A percentile compares a stretch with the other conserved stretches of the same genome.
phyloP scores from a whole-genome alignment of 441 rosid genomes.

The Mallotus repandus region DNA sequence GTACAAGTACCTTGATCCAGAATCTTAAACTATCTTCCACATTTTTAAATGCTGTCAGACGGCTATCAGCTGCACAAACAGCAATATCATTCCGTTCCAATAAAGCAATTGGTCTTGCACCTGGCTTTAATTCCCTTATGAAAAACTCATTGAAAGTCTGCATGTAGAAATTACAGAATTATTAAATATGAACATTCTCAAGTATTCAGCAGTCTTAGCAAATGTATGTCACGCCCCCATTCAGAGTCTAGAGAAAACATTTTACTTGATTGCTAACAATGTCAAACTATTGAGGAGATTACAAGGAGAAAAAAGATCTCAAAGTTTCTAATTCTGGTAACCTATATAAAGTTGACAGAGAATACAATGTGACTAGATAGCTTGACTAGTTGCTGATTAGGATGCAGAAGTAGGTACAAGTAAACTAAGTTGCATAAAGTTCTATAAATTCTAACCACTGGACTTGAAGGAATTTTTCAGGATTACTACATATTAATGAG shows the following conservation, averaged over 20 bases:
- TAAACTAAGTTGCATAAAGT: background rate
- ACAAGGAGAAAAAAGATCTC: background rate
- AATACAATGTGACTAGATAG: too few species aligned
- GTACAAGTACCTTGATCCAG: conserved; percentile 79
- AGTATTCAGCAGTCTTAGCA: conserved; percentile 3
- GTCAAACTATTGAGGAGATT: background rate
- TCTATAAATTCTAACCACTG: background rate
- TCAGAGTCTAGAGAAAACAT: background rate
- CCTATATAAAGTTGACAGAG: background rate
- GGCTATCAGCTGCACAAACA: conserved; percentile 83
- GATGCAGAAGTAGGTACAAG: too few species aligned
- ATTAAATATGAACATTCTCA: conserved; percentile 1
- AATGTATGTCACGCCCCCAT: background rate
- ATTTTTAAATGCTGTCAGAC: conserved; percentile 77
- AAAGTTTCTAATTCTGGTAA: background rate
- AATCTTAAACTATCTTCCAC: conserved; percentile 66
- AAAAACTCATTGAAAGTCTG: conserved; percentile 97
- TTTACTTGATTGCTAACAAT: background rate
- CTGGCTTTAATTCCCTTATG: conserved; percentile 80
- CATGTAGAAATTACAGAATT: conserved; percentile 18
- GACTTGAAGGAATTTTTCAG: background rate
- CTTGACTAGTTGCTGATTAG: too few species aligned
- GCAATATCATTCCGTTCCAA: conserved; percentile 57
- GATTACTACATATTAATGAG: background rate
- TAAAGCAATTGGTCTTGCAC: conserved; percentile 69